Evolutionary conservation across 805 yeast species (phyloP).

Genomic region (Pichia membranifaciens): DNA sequence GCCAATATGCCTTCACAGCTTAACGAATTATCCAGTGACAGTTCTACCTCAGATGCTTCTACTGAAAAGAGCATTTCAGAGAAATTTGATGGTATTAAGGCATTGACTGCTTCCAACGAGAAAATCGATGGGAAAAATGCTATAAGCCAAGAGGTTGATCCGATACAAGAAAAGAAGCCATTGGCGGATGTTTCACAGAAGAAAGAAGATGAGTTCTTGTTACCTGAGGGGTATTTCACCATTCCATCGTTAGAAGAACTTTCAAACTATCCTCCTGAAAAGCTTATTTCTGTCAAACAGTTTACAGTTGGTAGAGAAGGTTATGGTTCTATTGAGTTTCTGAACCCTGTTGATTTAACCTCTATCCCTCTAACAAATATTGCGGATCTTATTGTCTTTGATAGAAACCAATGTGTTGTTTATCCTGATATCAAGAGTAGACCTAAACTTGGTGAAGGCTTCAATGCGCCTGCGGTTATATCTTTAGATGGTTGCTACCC

Average conservation of each 20-base stretch:
- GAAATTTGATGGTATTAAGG: neutral
- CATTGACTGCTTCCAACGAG: neutral
- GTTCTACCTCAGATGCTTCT: neutral
- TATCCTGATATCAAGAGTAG: slow-evolving; percentile 62
- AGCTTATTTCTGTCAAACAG: slow-evolving; percentile 56
- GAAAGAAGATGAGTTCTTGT: slow-evolving; percentile 2
- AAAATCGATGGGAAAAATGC: neutral
- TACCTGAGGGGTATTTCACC: slow-evolving; percentile 76
- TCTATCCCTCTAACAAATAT: slow-evolving; percentile 57
- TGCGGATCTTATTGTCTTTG: slow-evolving; percentile 59
- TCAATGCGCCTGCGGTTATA: slow-evolving; percentile 69
- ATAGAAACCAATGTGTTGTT: slow-evolving; percentile 52
- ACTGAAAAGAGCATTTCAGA: neutral
- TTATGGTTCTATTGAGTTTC: slow-evolving; percentile 71
- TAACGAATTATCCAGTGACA: neutral
- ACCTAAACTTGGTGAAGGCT: slow-evolving; percentile 73
- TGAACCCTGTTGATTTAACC: slow-evolving; percentile 79
- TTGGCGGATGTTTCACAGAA: slow-evolving; percentile 1
- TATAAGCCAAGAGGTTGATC: neutral
- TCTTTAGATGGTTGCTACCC: slow-evolving; percentile 81
- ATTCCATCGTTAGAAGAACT: slow-evolving; percentile 70
- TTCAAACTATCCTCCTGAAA: slow-evolving; percentile 50
- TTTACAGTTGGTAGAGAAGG: slow-evolving; percentile 76
- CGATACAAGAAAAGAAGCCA: neutral
- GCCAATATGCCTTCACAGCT: slow-evolving; percentile 13